Evolutionary conservation across 352 stramenopile species (phyloP), one percentile per base, ranked within the genome.

Genomic region (Phytopythium montanum): DNA sequence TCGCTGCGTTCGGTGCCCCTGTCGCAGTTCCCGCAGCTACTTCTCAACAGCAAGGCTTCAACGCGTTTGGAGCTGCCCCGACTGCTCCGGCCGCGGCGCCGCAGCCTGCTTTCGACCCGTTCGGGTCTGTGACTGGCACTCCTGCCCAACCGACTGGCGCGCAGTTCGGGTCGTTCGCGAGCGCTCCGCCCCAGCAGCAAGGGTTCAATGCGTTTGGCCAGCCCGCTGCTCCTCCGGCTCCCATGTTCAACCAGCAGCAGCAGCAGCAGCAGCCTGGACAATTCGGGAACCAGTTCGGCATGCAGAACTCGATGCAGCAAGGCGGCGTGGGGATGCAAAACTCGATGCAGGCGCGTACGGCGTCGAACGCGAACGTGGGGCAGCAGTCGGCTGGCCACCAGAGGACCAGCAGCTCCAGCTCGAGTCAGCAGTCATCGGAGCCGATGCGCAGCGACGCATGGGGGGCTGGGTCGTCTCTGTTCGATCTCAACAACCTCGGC

Each of bases 401-500:
- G 51, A 41, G 19, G 62, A 23, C 68, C 61, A 60, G 71, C 28
- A 76, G 64, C 38, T 66, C 64, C n/a, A 64, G 55, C 25, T 53
- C 68, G 12, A 57, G 36, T 13, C 58, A 56, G n/a, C 65, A 68
- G 49, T 62, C n/a, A n/a, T n/a, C 65, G 14, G 71, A 88, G n/a
- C 79, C 72, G 42, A 75, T 80, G 60, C 77, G 75, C 31, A 90
- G 83, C 52, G 84, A 94, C 49, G 84, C 84, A 5, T 94, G 84
- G 84, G 84, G 84, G 49, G 84, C 84, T 65, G 84, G 84, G 10
- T 94, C 84, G 0, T 87, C 75, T 48, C 64, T 94, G 16, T 88
- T 92, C 18, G 72, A 94, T 57, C 66, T 94, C n/a, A 90, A 76
- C 64, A 94, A 94, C 60, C 62, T 94, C 48, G 70, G 62, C 28